phyloP scores from a whole-genome alignment of 1,139 yeast genomes.

The Blastobotrys elegans region DNA sequence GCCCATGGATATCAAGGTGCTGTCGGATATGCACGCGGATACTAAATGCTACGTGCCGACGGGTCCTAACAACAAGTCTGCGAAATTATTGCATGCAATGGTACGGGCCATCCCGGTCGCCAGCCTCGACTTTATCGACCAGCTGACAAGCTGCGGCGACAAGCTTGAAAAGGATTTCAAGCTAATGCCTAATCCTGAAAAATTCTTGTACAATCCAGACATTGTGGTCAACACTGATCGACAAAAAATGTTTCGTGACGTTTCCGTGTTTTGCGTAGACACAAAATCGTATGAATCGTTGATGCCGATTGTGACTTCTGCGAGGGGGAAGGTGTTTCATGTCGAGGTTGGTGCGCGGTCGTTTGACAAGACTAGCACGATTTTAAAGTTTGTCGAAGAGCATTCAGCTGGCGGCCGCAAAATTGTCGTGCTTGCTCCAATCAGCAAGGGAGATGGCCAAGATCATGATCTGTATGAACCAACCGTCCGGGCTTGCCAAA shows the following conservation, averaged over 20 bases:
- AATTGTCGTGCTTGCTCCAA: slow-evolving; percentile 8
- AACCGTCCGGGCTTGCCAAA: slow-evolving; percentile 15
- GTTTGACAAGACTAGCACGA: slow-evolving; percentile 4
- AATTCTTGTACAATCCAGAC: slow-evolving; percentile 20
- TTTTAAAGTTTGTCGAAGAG: slow-evolving; percentile 11
- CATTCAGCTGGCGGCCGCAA: not conserved
- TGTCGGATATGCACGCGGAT: slow-evolving; percentile 20
- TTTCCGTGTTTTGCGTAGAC: slow-evolving; percentile 19
- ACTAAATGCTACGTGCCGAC: slow-evolving; percentile 24
- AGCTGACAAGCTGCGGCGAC: slow-evolving; percentile 16
- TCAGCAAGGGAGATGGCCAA: not conserved
- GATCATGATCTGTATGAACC: not conserved
- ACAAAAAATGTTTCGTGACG: slow-evolving; percentile 18
- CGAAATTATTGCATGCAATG: slow-evolving; percentile 28
- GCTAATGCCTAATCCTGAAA: slow-evolving; percentile 23
- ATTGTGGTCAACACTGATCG: slow-evolving; percentile 22
- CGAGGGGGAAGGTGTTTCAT: slow-evolving; percentile 20
- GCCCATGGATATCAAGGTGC: slow-evolving; percentile 26
- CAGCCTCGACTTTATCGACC: slow-evolving; percentile 20
- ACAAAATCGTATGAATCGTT: slow-evolving; percentile 20
- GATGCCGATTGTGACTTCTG: slow-evolving; percentile 22
- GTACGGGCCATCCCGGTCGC: slow-evolving; percentile 27
- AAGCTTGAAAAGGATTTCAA: slow-evolving; percentile 18
- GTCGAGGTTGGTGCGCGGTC: not conserved
- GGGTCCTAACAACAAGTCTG: slow-evolving; percentile 11